Conservation (phyloP, 257 asterid genomes). For the Linderniella brevidens region DNA sequence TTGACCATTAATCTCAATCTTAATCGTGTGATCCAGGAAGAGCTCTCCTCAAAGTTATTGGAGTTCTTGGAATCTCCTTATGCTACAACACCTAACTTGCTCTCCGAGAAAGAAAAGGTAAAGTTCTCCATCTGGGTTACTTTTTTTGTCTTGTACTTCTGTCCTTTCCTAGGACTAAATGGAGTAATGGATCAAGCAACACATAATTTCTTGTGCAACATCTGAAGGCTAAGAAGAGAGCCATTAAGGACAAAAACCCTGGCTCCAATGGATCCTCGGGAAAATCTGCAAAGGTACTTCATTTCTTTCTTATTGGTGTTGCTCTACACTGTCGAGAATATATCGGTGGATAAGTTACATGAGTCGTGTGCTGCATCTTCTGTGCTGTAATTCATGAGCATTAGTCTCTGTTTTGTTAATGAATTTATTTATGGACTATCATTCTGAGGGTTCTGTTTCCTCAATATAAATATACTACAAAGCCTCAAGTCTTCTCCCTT, state of each 20-base stretch:
- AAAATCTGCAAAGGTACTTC: slow-evolving; percentile 53
- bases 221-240: slow-evolving; percentile 47
- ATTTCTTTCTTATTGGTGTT: too few relatives aligned
- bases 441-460: too few relatives aligned
- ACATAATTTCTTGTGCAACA: slow-evolving; percentile 4
- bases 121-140: too few relatives aligned
- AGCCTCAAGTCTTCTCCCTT: too few relatives aligned
- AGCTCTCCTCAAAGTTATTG: slow-evolving; percentile 45
- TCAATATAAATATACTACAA: too few relatives aligned
- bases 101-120: slow-evolving; percentile 67
- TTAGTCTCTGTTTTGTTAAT: too few relatives aligned
- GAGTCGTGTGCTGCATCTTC: too few relatives aligned
- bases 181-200: not conserved
- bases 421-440: too few relatives aligned
- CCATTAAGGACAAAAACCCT: slow-evolving; percentile 31
- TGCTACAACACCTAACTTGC: slow-evolving; percentile 64
- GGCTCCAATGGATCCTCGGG: slow-evolving; percentile 23
- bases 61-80: slow-evolving; percentile 87
- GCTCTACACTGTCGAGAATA: too few relatives aligned
- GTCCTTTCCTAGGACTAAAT: too few relatives aligned
- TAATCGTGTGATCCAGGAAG: slow-evolving; percentile 43
- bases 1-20: slow-evolving; percentile 9
- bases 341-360: too few relatives aligned
- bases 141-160: slow-evolving; percentile 6
- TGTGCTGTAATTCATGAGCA: too few relatives aligned